phyloP scores from a whole-genome alignment of 306 rosid species.

The Abrus precatorius region DNA sequence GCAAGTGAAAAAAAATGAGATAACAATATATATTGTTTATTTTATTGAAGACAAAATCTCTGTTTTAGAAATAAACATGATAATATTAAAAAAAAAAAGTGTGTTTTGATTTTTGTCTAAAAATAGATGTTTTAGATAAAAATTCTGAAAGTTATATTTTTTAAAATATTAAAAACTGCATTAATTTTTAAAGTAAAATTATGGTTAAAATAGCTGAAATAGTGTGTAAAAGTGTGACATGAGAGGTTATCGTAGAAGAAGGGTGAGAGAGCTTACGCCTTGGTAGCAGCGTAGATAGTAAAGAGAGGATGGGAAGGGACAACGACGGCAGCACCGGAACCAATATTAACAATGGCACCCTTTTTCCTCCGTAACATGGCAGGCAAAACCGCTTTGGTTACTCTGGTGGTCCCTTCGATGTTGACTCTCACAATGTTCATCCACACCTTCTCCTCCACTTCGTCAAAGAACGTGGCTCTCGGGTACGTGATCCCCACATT shows the following conservation, averaged over 20 bases:
- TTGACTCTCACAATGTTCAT: slow-evolving; percentile 73
- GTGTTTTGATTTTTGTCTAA: no score
- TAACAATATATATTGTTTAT: no score
- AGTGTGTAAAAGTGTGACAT: no score
- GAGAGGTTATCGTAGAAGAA: no score
- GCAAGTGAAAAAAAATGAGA: no score
- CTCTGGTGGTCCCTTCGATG: slow-evolving; percentile 64
- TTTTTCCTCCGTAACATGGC: slow-evolving; percentile 67
- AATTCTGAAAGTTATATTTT: no score
- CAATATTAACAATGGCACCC: slow-evolving; percentile 81
- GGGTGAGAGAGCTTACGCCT: slow-evolving; percentile 65
- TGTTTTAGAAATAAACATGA: no score
- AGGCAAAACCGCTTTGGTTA: slow-evolving; percentile 60
- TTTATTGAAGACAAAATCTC: no score
- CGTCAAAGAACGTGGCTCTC: slow-evolving; percentile 64
- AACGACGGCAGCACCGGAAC: slow-evolving; percentile 73
- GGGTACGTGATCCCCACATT: slow-evolving; percentile 82
- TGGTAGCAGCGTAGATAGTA: slow-evolving; percentile 81
- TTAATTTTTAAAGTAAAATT: no score
- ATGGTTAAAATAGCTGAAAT: not conserved
- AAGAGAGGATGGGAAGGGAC: slow-evolving; percentile 90
- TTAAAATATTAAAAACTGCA: no score
- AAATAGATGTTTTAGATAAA: no score
- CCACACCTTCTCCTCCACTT: slow-evolving; percentile 73
- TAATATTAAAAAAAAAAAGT: no score